Evolutionary conservation across 345 rosid species (phyloP).

Genomic region (Trapa bicornis): DNA sequence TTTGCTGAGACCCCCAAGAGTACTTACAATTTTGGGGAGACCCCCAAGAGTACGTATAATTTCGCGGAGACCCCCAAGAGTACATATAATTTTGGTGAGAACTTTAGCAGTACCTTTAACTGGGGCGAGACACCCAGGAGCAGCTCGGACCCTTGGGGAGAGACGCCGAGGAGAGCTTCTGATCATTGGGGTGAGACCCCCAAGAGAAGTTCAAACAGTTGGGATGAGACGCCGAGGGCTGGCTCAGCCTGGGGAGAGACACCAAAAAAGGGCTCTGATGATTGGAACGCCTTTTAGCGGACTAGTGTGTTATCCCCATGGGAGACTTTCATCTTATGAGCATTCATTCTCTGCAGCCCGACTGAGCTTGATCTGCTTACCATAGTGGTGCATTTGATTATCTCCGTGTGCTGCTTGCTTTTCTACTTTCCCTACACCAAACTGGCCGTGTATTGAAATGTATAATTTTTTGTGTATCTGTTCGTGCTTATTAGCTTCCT

Average conservation of each 20-base stretch:
- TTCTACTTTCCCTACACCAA: too few relatives aligned
- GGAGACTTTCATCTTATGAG: too few relatives aligned
- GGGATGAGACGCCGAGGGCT: background rate
- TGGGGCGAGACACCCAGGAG: conserved; percentile 9
- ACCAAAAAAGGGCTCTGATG: conserved; percentile 23
- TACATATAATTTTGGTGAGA: conserved; percentile 33
- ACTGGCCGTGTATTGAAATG: too few relatives aligned
- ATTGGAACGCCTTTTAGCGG: conserved; percentile 64
- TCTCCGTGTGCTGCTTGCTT: too few relatives aligned
- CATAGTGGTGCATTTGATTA: too few relatives aligned
- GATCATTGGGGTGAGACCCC: conserved; percentile 5
- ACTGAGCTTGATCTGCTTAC: too few relatives aligned
- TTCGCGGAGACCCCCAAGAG: conserved; percentile 28
- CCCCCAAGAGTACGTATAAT: background rate
- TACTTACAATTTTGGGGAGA: conserved; percentile 34
- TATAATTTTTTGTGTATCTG: too few relatives aligned
- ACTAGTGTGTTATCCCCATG: background rate
- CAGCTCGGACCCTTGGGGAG: conserved; percentile 26
- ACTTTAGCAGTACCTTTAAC: conserved; percentile 1
- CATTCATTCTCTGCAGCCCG: too few relatives aligned
- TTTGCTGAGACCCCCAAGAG: conserved; percentile 28
- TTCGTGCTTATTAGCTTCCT: too few relatives aligned
- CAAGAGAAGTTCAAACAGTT: background rate
- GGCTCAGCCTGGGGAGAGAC: background rate
- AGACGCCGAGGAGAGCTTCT: conserved; percentile 5